These are phyloP conservation scores for Berkeleyomyces basicola DNA, from an alignment of 2,329 filamentous ascomycete species.

Conservation along the genomic window DNA sequence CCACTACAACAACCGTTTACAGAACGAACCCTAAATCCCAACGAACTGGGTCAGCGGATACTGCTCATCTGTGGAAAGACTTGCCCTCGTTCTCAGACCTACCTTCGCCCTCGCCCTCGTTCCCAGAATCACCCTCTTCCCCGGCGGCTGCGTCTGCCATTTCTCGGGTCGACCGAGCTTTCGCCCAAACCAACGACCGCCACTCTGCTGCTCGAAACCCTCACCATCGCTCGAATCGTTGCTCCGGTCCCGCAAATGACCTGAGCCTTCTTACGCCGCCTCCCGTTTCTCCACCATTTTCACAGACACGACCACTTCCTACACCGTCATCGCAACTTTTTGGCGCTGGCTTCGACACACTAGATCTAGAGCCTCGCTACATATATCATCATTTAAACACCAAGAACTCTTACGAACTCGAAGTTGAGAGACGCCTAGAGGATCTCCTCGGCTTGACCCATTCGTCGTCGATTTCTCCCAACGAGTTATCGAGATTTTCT, in stretches of 20 bases:
- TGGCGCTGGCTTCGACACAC: background rate
- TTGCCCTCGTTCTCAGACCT: background rate
- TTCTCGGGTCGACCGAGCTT: background rate
- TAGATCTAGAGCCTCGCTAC: background rate
- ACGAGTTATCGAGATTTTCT: background rate
- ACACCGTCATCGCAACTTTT: background rate
- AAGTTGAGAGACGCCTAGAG: background rate
- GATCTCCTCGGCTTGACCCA: background rate
- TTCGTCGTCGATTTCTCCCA: background rate
- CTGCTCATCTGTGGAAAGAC: constrained; percentile 6
- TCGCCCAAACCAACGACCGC: background rate
- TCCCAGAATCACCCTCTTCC: background rate
- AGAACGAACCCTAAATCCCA: constrained; percentile 9
- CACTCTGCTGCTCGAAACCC: background rate
- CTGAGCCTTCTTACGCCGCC: background rate
- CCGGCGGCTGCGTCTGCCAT: background rate
- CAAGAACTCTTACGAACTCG: background rate
- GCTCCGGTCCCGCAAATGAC: background rate
- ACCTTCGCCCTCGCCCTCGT: background rate
- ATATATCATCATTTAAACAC: background rate
- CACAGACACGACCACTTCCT: background rate
- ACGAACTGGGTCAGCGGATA: constrained; percentile 3
- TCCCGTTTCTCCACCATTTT: background rate
- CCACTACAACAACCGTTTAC: constrained; percentile 1
- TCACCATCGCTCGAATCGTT: background rate